Conservation (phyloP, 1,139 yeast species). For the Blastobotrys capitulatus region DNA sequence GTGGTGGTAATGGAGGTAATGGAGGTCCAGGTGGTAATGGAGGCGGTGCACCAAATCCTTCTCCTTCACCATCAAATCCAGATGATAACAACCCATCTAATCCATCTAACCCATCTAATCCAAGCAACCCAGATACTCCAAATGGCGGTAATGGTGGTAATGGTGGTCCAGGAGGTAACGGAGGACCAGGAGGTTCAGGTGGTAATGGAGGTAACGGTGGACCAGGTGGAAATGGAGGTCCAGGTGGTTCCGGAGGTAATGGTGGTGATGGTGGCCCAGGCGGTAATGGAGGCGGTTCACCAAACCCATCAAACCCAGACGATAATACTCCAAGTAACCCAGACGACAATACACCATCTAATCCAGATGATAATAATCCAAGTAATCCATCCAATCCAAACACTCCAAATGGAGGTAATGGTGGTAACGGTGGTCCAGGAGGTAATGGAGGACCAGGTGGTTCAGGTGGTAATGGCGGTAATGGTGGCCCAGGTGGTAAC, state of each 20-base stretch:
- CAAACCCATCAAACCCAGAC: not conserved
- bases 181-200: not conserved
- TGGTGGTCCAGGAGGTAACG: constrained; percentile 1
- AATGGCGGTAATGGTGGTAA: constrained; percentile 2
- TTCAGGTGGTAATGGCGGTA: constrained; percentile 1
- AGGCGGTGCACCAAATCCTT: too few relatives aligned
- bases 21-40: too few relatives aligned
- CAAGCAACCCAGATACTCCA: not conserved
- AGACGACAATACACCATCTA: not conserved
- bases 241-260: constrained; percentile 1
- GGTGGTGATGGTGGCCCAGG: constrained; percentile 1
- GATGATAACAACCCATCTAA: not conserved
- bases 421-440: constrained; percentile 3
- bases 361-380: not conserved
- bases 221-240: constrained; percentile 3
- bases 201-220: not conserved
- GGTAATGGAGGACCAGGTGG: constrained; percentile 7
- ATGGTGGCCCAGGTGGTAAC: constrained; percentile 7
- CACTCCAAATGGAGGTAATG: not conserved
- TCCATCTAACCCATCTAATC: not conserved
- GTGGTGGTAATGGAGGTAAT: too few relatives aligned
- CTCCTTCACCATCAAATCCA: too few relatives aligned
- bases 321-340: not conserved
- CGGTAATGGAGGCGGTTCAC: not conserved
- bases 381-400: not conserved